A percentile compares a stretch with the other conserved stretches of the same genome.
Conservation (phyloP, 1,284 basidiomycete genomes). For the Ustilago sp. region DNA sequence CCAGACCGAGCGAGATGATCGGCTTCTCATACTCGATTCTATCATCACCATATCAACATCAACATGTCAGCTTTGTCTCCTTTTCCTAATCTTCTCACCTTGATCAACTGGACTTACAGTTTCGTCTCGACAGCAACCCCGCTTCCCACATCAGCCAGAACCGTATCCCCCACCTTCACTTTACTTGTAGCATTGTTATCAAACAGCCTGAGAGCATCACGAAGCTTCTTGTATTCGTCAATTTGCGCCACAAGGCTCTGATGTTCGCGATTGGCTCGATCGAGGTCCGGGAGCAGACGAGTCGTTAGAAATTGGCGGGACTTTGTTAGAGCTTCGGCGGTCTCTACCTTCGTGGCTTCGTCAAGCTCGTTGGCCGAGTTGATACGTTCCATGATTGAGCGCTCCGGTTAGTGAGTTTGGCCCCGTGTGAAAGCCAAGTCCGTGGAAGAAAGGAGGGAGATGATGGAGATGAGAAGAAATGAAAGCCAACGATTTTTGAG, state of each 20-base stretch:
- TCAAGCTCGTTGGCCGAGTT: conserved; percentile 33
- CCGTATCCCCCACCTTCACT: background rate
- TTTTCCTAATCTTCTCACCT: background rate
- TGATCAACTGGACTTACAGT: conserved; percentile 13
- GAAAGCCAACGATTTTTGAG: background rate
- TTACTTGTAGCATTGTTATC: conserved; percentile 6
- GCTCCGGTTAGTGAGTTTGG: background rate
- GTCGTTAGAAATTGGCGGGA: conserved; percentile 46
- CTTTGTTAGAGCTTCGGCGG: conserved; percentile 38
- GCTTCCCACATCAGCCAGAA: conserved; percentile 33
- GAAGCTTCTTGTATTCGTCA: conserved; percentile 40
- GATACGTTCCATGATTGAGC: conserved; percentile 32
- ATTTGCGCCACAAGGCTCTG: conserved; percentile 37
- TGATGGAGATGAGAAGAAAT: conserved; percentile 7
- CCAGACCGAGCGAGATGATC: conserved; percentile 41
- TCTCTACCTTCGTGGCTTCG: conserved; percentile 44
- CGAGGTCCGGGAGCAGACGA: conserved; percentile 46
- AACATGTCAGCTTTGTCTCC: background rate
- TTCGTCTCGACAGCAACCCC: conserved; percentile 32
- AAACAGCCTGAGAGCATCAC: conserved; percentile 30
- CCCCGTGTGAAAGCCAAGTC: no score
- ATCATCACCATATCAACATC: background rate
- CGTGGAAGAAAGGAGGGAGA: background rate
- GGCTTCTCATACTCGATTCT: conserved; percentile 37
- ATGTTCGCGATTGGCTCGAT: conserved; percentile 37